A percentile compares a stretch with the other conserved stretches of the same genome.
These are phyloP conservation scores for Cadophora gregata DNA, from an alignment of 2,329 filamentous ascomycete species.

Conservation along the genomic window DNA sequence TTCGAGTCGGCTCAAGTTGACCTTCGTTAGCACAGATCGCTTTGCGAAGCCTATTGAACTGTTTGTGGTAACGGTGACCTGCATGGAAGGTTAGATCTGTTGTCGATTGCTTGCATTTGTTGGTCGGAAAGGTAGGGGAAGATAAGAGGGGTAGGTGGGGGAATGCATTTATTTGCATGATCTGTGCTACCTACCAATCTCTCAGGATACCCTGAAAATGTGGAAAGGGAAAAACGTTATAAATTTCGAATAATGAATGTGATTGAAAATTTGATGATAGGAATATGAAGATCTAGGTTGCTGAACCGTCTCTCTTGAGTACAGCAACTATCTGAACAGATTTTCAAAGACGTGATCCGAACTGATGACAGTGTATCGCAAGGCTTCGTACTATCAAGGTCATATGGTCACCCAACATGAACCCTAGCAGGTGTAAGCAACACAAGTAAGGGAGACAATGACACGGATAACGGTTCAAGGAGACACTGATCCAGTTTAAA, in stretches of 20 bases:
- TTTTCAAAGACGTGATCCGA: background rate
- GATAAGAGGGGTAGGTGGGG: background rate
- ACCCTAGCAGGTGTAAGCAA: background rate
- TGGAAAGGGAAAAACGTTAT: background rate
- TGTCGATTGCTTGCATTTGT: background rate
- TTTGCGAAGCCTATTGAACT: background rate
- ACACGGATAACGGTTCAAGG: background rate
- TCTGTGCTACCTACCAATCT: conserved; percentile 9
- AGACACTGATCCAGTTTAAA: background rate
- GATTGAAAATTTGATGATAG: background rate
- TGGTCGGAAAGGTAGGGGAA: background rate
- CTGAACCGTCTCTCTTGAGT: background rate
- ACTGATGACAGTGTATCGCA: background rate
- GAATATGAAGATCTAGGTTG: too few relatives aligned
- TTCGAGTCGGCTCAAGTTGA: background rate
- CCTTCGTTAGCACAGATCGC: conserved; percentile 12
- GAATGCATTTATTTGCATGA: conserved; percentile 3
- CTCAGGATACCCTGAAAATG: background rate
- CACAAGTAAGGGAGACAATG: background rate
- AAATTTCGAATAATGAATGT: too few relatives aligned
- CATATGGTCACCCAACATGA: background rate
- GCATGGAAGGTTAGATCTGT: conserved; percentile 13
- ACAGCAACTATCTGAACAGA: background rate
- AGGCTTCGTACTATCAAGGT: background rate
- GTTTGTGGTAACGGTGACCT: conserved; percentile 9